These are phyloP conservation scores for Clonostachys chloroleuca DNA, from an alignment of 2,329 filamentous ascomycete species.

Conservation along the genomic window DNA sequence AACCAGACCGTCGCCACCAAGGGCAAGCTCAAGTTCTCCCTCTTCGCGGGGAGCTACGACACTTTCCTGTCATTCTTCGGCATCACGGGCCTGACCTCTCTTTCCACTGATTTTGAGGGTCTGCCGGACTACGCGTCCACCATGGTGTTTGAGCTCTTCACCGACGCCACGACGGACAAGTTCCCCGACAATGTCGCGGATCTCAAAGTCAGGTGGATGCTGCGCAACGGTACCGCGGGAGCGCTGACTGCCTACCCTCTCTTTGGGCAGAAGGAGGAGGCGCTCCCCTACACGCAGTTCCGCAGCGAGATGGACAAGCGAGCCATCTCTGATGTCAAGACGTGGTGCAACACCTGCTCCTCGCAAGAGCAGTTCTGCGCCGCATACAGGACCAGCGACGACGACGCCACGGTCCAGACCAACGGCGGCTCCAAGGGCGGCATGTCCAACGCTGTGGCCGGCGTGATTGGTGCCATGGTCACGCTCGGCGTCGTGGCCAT, in stretches of 20 bases:
- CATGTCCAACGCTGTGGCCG: constrained; percentile 24
- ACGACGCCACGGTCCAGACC: not conserved
- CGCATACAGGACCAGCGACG: constrained; percentile 13
- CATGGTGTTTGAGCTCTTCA: constrained; percentile 27
- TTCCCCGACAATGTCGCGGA: constrained; percentile 18
- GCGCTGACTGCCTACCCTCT: constrained; percentile 19
- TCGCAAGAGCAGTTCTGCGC: constrained; percentile 21
- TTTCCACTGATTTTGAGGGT: constrained; percentile 20
- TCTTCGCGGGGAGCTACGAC: constrained; percentile 25
- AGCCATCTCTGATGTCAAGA: constrained; percentile 17
- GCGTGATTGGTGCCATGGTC: constrained; percentile 23
- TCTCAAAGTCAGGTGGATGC: constrained; percentile 23
- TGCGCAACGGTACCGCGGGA: constrained; percentile 24
- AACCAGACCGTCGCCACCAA: constrained; percentile 19
- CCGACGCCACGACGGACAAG: constrained; percentile 7
- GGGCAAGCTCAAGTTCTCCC: constrained; percentile 24
- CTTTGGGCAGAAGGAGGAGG: constrained; percentile 18
- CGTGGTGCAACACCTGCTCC: constrained; percentile 21
- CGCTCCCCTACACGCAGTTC: constrained; percentile 19
- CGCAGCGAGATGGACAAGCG: constrained; percentile 16
- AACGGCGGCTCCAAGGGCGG: constrained; percentile 6
- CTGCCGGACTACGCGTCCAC: constrained; percentile 27
- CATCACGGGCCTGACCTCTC: constrained; percentile 14
- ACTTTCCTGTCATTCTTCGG: constrained; percentile 29
- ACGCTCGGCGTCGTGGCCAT: constrained; percentile 18